Evolutionary conservation across 2,329 filamentous ascomycete genomes (phyloP).

Genomic region (Diplodia intermedia): DNA sequence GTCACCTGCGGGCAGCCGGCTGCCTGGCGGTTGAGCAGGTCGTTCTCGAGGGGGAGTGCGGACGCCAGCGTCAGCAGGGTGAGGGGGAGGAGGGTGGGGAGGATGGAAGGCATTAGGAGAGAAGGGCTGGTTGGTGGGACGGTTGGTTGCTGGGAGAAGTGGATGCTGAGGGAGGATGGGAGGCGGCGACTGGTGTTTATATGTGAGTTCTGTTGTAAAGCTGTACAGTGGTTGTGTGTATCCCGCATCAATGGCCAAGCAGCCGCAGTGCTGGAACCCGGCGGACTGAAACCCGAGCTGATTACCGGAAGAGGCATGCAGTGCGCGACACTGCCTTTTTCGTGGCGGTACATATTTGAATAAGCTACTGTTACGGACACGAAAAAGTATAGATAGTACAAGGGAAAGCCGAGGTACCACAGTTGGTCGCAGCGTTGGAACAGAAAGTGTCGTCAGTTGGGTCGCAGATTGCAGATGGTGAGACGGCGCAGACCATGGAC

Average conservation of each 20-base stretch:
- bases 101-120: not conserved
- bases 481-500: not conserved
- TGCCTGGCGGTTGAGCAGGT: constrained; percentile 2
- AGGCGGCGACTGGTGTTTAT: not conserved
- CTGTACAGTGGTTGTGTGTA: not conserved
- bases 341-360: constrained; percentile 8
- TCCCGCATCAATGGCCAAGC: too few relatives aligned
- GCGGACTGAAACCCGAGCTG: not conserved
- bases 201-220: not conserved
- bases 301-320: not conserved
- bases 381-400: not conserved
- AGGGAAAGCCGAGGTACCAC: not conserved
- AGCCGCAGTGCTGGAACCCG: too few relatives aligned
- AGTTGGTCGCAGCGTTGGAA: constrained; percentile 1
- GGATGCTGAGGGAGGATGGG: too few relatives aligned
- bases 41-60: not conserved
- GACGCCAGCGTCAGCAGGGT: not conserved
- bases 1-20: constrained; percentile 49
- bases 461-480: constrained; percentile 19
- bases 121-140: not conserved
- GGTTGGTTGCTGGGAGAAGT: too few relatives aligned
- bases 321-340: not conserved
- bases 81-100: not conserved
- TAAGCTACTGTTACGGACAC: not conserved
- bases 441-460: constrained; percentile 3